phyloP scores from a whole-genome alignment of 495 filamentous ascomycete genomes.

The Halenospora varia region DNA sequence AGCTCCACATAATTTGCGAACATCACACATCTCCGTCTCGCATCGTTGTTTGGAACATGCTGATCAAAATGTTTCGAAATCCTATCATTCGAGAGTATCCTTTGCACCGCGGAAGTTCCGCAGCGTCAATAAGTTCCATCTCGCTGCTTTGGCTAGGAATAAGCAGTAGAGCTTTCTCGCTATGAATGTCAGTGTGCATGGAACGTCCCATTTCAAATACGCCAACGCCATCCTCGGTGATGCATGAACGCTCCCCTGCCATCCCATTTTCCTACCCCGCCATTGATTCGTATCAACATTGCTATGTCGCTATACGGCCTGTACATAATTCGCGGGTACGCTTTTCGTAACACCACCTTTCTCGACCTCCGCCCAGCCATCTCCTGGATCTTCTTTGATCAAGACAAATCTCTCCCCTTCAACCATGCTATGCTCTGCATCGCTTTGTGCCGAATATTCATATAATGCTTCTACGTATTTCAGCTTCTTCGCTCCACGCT shows the following conservation, averaged over 20 bases:
- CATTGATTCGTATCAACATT: neutral
- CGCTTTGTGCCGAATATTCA: constrained; percentile 81
- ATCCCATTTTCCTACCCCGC: neutral
- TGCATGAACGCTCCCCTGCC: too few relatives aligned
- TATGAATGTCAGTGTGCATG: neutral
- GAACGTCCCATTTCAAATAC: neutral
- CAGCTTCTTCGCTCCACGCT: constrained; percentile 90
- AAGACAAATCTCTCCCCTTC: constrained; percentile 92
- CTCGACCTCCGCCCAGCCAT: constrained; percentile 97
- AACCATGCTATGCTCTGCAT: constrained; percentile 81
- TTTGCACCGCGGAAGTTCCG: too few relatives aligned
- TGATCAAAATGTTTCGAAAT: too few relatives aligned
- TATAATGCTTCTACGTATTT: constrained; percentile 92
- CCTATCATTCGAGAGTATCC: too few relatives aligned
- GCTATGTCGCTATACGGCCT: constrained; percentile 51
- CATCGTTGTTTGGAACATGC: too few relatives aligned
- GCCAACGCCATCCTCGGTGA: too few relatives aligned
- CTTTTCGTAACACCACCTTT: constrained; percentile 84
- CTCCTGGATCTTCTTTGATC: constrained; percentile 76
- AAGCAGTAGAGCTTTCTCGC: too few relatives aligned
- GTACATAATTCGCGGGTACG: constrained; percentile 91
- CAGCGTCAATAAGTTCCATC: too few relatives aligned
- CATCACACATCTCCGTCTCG: too few relatives aligned
- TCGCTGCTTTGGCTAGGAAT: too few relatives aligned
- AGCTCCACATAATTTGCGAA: too few relatives aligned